Percentiles rank a stretch among this genome's conserved stretches.
These are phyloP conservation scores for Umbelopsis sp. DNA, from an alignment of 192 early-diverging fungal species.

Conservation along the genomic window DNA sequence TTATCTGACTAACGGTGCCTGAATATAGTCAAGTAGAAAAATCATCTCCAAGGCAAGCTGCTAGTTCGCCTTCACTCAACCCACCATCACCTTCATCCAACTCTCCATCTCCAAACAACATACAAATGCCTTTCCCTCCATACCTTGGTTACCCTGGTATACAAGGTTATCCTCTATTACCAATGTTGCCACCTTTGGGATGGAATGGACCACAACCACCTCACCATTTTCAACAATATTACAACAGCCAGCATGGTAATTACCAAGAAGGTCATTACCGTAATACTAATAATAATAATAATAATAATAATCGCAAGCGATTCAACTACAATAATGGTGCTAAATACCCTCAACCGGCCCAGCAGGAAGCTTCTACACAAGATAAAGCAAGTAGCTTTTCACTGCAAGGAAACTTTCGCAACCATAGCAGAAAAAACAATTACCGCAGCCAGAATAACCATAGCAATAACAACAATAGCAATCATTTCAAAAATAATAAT, in stretches of 20 bases:
- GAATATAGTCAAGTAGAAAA: neutral
- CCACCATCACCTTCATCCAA: neutral
- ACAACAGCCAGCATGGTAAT: neutral
- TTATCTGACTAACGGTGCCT: too few relatives aligned
- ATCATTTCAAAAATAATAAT: slow-evolving; percentile 16
- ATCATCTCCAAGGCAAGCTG: neutral
- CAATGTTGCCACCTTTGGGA: slow-evolving; percentile 11
- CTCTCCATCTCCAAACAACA: neutral
- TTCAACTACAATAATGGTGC: neutral
- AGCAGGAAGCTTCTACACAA: neutral
- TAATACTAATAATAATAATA: neutral
- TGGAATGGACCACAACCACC: slow-evolving; percentile 2
- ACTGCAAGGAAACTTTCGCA: neutral
- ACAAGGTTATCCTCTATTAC: neutral
- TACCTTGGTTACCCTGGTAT: neutral
- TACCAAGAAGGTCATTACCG: slow-evolving; percentile 1
- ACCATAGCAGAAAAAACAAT: neutral
- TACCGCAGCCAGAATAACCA: neutral
- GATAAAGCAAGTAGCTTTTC: neutral
- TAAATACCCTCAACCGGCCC: neutral
- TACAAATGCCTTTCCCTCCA: neutral
- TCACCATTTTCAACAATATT: neutral
- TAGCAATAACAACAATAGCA: neutral
- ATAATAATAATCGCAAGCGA: neutral
- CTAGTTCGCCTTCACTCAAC: slow-evolving; percentile 3